These are phyloP conservation scores for Cyclostephanos tholiformis DNA, from an alignment of 108 stramenopile genomes.

Conservation along the genomic window DNA sequence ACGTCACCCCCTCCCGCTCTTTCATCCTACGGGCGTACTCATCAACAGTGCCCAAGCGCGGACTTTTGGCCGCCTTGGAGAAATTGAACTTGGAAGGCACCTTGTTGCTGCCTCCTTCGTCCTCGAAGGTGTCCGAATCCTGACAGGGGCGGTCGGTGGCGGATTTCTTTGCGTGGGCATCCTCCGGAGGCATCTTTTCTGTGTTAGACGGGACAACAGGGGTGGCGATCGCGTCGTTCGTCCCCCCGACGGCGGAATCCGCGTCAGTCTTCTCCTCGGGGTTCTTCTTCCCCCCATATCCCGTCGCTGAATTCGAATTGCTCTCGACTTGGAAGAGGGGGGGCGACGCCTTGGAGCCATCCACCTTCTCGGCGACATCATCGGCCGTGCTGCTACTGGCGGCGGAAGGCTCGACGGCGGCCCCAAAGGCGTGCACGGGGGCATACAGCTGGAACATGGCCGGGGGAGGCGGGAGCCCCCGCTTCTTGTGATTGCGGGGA, in stretches of 20 bases:
- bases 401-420: too few species aligned
- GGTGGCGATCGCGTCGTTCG: not conserved
- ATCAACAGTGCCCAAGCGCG: conserved; percentile 18
- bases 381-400: not conserved
- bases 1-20: conserved; percentile 8
- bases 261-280: not conserved
- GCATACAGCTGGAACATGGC: conserved; percentile 8
- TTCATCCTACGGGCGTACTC: conserved; percentile 22
- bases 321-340: conserved; percentile 1
- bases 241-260: conserved; percentile 4
- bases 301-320: too few species aligned
- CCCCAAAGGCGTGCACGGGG: not conserved
- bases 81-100: not conserved
- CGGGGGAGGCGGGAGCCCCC: conserved; percentile 6
- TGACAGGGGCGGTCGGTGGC: not conserved
- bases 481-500: not conserved
- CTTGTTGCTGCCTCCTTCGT: not conserved
- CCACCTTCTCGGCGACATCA: not conserved
- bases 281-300: not conserved
- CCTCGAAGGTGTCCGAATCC: conserved; percentile 4
- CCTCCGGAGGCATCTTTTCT: too few species aligned
- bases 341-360: too few species aligned
- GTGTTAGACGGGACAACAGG: not conserved
- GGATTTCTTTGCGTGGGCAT: too few species aligned
- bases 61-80: conserved; percentile 12